Evolutionary conservation across 2,329 filamentous ascomycete genomes (phyloP), one percentile per base, ranked within the genome.

Genomic region (Neopestalotiopsis sp.): DNA sequence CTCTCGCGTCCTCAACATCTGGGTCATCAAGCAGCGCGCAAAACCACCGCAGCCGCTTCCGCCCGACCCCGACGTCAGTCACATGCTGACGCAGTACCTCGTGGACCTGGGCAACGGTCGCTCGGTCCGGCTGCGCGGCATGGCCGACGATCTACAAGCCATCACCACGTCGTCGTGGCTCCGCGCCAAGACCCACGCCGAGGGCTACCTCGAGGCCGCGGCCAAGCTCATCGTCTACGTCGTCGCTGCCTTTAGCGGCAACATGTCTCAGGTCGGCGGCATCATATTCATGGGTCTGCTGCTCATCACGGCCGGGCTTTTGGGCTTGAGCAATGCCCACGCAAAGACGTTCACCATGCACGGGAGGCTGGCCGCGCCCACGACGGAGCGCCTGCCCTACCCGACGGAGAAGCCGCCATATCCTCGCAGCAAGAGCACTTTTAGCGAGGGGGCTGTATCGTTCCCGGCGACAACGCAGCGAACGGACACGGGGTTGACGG

Each of bases 181-280:
- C 60, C 81, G 83, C 12, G 79, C 84, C 52, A 84, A 86, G 75
- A 88, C 85, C 0, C 77, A 81, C 32, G 61, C 83, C 2, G 85
- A 90, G 71, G 82, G 84, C 38, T 87, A 85, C 72, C 77, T 88
- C 66, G 84, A 86, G 70, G 86, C 86, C 0, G 74, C 79, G 0
- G 84, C 88, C 10, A 90, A 88, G 71, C 72, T 91, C 61, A 79
- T 88, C 68, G 88, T 90, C 4, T 91, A 89, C 73, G 73, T 89
- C 3, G 85, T 86, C 58, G 88, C 86, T 5, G 84, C 85, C 1
- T 76, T 90, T 24, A 84, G 85, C 68, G 86, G 84, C 12, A 90
- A 90, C 75, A 84, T 88, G 68, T 84, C 82, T 0, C 84, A 88
- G 73, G 80, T 80, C 0, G 87, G 87, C 3, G 83, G 85, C 45